Conservation (phyloP, 2,329 filamentous ascomycete genomes). For the Paraphaeosphaeria minitans region DNA sequence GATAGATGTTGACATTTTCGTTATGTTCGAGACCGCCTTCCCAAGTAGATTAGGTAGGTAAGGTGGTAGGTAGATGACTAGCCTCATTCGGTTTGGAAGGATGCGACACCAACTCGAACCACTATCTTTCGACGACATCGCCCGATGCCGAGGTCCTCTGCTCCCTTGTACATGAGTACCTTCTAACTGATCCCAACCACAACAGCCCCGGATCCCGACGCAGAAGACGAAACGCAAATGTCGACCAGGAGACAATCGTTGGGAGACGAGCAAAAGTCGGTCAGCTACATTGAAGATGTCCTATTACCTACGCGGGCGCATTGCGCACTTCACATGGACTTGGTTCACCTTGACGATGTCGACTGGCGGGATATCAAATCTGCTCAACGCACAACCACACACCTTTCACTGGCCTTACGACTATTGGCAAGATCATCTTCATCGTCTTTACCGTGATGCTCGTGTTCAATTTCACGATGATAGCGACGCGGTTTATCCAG, state of each 20-base stretch:
- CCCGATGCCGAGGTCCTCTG: background rate
- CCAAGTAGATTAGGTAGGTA: background rate
- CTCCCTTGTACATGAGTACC: background rate
- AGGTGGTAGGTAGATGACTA: background rate
- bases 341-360: conserved; percentile 78
- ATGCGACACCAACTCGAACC: background rate
- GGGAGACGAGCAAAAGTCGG: background rate
- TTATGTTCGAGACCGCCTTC: background rate
- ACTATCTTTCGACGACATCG: background rate
- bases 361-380: conserved; percentile 68
- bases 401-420: conserved; percentile 68
- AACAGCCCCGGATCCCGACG: background rate
- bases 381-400: conserved; percentile 63
- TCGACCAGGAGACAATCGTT: background rate
- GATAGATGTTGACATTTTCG: background rate
- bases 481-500: conserved; percentile 62
- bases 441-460: conserved; percentile 70
- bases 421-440: conserved; percentile 69
- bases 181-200: background rate
- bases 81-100: background rate
- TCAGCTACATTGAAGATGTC: background rate
- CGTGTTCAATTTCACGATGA: conserved; percentile 58
- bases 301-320: conserved; percentile 1
- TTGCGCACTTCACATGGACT: conserved; percentile 16
- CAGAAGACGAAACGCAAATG: background rate